Percentiles rank a stretch among this genome's conserved stretches.
phyloP scores from a whole-genome alignment of 768 basidiomycete genomes.

The Rhizopogon sp. region DNA sequence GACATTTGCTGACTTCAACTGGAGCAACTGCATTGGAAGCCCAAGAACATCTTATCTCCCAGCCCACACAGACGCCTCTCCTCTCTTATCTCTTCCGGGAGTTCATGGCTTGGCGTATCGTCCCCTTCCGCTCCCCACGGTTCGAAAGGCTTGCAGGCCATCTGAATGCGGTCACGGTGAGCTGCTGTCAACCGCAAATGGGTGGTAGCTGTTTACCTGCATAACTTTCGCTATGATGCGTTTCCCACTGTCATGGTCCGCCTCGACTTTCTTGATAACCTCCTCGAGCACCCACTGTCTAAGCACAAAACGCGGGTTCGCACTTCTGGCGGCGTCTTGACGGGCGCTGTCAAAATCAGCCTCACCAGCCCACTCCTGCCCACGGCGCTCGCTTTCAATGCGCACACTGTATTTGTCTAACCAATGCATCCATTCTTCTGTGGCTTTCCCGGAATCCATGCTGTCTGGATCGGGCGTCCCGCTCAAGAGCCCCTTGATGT shows the following conservation, averaged over 20 bases:
- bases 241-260: slow-evolving; percentile 58
- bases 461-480: slow-evolving; percentile 41
- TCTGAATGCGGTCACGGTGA: slow-evolving; percentile 38
- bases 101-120: slow-evolving; percentile 34
- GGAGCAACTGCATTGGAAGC: slow-evolving; percentile 93
- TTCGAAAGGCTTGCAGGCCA: slow-evolving; percentile 84
- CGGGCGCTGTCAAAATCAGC: slow-evolving; percentile 41
- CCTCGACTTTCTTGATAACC: slow-evolving; percentile 70
- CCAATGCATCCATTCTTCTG: slow-evolving; percentile 57
- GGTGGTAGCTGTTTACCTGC: slow-evolving; percentile 45
- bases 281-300: slow-evolving; percentile 97
- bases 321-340: slow-evolving; percentile 43
- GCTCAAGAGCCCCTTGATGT: slow-evolving; percentile 40
- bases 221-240: slow-evolving; percentile 74
- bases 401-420: slow-evolving; percentile 56
- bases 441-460: slow-evolving; percentile 41
- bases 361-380: slow-evolving; percentile 37
- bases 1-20: slow-evolving; percentile 40
- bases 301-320: slow-evolving; percentile 89
- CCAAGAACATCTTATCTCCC: slow-evolving; percentile 71
- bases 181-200: neutral
- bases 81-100: slow-evolving; percentile 58
- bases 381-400: slow-evolving; percentile 42
- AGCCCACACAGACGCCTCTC: slow-evolving; percentile 75
- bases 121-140: slow-evolving; percentile 78